These are phyloP conservation scores for Aspergillus pseudonomiae DNA, from an alignment of 2,329 filamentous ascomycete genomes.

Conservation along the genomic window DNA sequence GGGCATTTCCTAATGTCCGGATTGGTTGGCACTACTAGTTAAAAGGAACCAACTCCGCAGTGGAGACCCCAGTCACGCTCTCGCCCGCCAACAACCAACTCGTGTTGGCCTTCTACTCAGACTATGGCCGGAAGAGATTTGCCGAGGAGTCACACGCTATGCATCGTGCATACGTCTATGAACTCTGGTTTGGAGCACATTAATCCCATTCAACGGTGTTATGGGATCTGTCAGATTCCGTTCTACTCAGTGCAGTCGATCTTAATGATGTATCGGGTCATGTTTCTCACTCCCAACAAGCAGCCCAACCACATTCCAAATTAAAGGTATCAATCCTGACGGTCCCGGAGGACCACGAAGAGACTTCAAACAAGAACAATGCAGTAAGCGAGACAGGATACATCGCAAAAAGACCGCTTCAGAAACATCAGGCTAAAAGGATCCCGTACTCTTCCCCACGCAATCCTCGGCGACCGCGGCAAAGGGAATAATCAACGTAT, in stretches of 20 bases:
- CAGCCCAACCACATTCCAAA: conserved; percentile 4
- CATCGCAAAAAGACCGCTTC: not conserved
- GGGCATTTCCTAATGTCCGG: not conserved
- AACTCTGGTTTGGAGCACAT: not conserved
- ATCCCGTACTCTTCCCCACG: not conserved
- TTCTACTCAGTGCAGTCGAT: not conserved
- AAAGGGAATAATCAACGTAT: not conserved
- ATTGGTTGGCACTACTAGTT: not conserved
- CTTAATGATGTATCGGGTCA: not conserved
- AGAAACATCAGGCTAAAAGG: not conserved
- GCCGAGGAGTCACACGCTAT: conserved; percentile 1
- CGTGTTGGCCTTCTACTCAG: not conserved
- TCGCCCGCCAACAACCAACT: not conserved
- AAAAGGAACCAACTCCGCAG: conserved; percentile 1
- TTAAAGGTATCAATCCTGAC: not conserved
- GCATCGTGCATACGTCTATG: not conserved
- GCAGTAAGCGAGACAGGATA: not conserved
- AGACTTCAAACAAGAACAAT: not conserved
- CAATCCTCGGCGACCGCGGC: not conserved
- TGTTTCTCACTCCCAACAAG: not conserved
- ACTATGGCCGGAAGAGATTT: not conserved
- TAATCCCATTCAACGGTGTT: not conserved
- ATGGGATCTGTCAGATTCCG: not conserved
- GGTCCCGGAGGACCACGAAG: not conserved
- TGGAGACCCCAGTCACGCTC: not conserved